Percentiles rank a stretch among this genome's conserved stretches.
Evolutionary conservation across 176 grass and related monocot genomes (phyloP).

Genomic region (Cenchrus americanus): DNA sequence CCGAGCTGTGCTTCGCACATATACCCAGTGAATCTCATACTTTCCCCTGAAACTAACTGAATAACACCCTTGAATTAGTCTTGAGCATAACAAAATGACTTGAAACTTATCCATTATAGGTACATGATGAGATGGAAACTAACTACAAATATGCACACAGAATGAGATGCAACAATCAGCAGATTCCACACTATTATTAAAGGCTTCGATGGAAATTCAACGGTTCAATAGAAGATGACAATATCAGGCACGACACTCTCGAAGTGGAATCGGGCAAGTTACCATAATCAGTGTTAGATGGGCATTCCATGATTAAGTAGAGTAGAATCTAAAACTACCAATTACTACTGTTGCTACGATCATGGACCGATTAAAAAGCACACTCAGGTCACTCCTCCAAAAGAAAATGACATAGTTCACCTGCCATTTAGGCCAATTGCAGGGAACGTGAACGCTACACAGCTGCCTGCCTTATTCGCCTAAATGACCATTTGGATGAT

Average conservation of each 20-base stretch:
- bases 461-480: neutral
- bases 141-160: slow-evolving; percentile 13
- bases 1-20: slow-evolving; percentile 73
- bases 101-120: neutral
- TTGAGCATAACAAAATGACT: slow-evolving; percentile 14
- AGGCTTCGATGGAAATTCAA: slow-evolving; percentile 8
- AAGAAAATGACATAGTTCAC: neutral
- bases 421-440: neutral
- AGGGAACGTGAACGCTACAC: neutral
- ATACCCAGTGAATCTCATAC: slow-evolving; percentile 77
- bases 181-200: neutral
- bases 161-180: slow-evolving; percentile 7
- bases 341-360: neutral
- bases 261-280: neutral
- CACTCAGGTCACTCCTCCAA: neutral
- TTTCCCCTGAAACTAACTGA: slow-evolving; percentile 73
- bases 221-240: slow-evolving; percentile 1
- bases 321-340: neutral
- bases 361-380: neutral
- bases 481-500: neutral
- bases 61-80: slow-evolving; percentile 40
- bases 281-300: neutral
- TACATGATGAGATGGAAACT: slow-evolving; percentile 15
- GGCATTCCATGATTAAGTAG: neutral
- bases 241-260: neutral